Base-by-base conservation (phyloP, 768 basidiomycete genomes). In the Boletus rubescentipes region DNA sequence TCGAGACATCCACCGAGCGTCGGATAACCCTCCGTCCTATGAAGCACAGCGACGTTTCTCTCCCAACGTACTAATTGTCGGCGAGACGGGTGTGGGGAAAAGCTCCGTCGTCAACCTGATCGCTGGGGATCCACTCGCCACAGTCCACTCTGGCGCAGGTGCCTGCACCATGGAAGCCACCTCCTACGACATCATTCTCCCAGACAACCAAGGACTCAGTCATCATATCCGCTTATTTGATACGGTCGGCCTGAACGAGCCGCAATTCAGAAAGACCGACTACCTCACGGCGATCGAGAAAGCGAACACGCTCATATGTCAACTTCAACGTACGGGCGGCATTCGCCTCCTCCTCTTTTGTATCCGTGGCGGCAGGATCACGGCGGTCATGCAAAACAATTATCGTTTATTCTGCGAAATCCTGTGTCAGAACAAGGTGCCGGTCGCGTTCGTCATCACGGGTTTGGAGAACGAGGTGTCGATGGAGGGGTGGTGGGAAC, bases 81-180 rank as follows among this genome's bases (percentile, higher is more conserved):
- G 67, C 3, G 67, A 69, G 42, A 67, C 67, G 21, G 67, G 67
- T 6, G 62, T 41, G 1, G 67, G 72, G 18, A 78, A 78, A 55
- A 77, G 77, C 54, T 75, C 74, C 0, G 58, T 78, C 29, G 54
- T 77, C 46, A 78, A 77, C 57, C 66, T 78, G 60, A 59, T 77
- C 21, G 60, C 62, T 23, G 69, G 67, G 10, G 43, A 59, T 3
- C 29, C 57, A 9, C 42, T 62, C 2, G 75, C 75, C 10, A 16
- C 26, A 1, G 61, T 65, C 9, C 68, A 72, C n/a, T 66, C 64
- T 31, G 53, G 65, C 9, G 70, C 71, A 0, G 49, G 42, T 0
- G 76, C 75, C 5, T 74, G 70, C 59, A 79, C 77, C 3, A 64
- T 76, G 48, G 39, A 65, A 9, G 63, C 59, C 42, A 53, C 47